Evolutionary conservation across 192 early-diverging fungal genomes (phyloP).

Genomic region (Gryganskiella cystojenkinii): DNA sequence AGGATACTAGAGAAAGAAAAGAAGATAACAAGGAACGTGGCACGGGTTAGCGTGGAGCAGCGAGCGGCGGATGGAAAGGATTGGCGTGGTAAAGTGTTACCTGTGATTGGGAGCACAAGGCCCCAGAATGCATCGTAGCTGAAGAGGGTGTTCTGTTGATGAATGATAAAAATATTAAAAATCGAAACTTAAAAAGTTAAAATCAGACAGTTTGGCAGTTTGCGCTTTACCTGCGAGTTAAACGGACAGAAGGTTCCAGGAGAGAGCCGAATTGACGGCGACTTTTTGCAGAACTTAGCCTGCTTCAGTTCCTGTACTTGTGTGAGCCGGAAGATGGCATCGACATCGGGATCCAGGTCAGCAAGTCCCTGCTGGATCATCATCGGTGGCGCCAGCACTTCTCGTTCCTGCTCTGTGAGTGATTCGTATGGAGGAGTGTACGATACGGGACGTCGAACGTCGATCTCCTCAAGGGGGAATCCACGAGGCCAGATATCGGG

Average conservation of each 20-base stretch:
- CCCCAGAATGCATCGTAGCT: not conserved
- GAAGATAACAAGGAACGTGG: not conserved
- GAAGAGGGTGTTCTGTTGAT: not conserved
- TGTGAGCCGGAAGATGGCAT: conserved; percentile 1
- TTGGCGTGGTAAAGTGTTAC: too few species aligned
- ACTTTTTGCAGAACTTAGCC: conserved; percentile 1
- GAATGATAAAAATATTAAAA: not conserved
- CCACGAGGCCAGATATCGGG: conserved; percentile 3
- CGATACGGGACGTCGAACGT: not conserved
- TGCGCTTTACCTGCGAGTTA: not conserved
- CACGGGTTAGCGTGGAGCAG: not conserved
- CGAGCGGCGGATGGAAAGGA: not conserved
- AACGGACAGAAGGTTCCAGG: conserved; percentile 2
- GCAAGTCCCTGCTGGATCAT: conserved; percentile 2
- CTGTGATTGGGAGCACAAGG: conserved; percentile 1
- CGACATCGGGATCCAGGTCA: not conserved
- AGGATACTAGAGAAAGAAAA: not conserved
- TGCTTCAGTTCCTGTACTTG: conserved; percentile 1
- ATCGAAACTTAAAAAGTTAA: not conserved
- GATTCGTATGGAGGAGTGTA: not conserved
- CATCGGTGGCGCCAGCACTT: not conserved
- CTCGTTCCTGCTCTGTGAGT: not conserved
- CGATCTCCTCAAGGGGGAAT: not conserved
- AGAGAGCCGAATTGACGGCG: not conserved
- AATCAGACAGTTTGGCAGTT: not conserved